phyloP scores from a whole-genome alignment of 495 filamentous ascomycete species.

The Letharia columbiana region DNA sequence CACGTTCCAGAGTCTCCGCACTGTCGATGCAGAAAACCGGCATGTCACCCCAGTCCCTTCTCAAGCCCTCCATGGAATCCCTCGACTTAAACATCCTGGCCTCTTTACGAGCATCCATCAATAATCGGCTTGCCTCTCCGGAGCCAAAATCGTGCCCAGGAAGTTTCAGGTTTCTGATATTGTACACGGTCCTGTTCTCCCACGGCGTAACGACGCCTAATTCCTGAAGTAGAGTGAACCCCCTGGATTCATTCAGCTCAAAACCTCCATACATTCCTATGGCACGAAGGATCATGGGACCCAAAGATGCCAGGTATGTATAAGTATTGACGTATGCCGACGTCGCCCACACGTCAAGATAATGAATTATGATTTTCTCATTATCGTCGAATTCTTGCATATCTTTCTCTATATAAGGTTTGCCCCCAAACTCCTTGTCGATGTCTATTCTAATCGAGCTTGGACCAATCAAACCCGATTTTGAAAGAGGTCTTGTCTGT shows the following conservation, averaged over 20 bases:
- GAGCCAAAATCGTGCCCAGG: conserved; percentile 42
- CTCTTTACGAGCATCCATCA: conserved; percentile 26
- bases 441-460: conserved; percentile 36
- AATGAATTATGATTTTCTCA: conserved; percentile 57
- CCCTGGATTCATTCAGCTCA: conserved; percentile 46
- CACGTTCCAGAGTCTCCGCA: conserved; percentile 63
- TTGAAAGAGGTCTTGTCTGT: conserved; percentile 49
- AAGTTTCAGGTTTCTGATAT: conserved; percentile 49
- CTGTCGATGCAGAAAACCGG: conserved; percentile 81
- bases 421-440: conserved; percentile 28
- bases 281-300: conserved; percentile 63
- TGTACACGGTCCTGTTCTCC: conserved; percentile 62
- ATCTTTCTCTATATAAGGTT: conserved; percentile 6
- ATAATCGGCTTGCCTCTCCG: conserved; percentile 31
- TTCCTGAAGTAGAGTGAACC: conserved; percentile 72
- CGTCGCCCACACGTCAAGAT: conserved; percentile 60
- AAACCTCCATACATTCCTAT: conserved; percentile 58
- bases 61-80: conserved; percentile 51
- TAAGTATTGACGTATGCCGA: conserved; percentile 39
- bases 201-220: conserved; percentile 73
- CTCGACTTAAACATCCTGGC: conserved; percentile 28
- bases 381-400: conserved; percentile 28
- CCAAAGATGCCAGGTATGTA: conserved; percentile 49
- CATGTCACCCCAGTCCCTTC: conserved; percentile 61
- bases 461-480: conserved; percentile 45